Evolutionary conservation across 306 rosid species (phyloP).

Genomic region (Prunus fruticosa): DNA sequence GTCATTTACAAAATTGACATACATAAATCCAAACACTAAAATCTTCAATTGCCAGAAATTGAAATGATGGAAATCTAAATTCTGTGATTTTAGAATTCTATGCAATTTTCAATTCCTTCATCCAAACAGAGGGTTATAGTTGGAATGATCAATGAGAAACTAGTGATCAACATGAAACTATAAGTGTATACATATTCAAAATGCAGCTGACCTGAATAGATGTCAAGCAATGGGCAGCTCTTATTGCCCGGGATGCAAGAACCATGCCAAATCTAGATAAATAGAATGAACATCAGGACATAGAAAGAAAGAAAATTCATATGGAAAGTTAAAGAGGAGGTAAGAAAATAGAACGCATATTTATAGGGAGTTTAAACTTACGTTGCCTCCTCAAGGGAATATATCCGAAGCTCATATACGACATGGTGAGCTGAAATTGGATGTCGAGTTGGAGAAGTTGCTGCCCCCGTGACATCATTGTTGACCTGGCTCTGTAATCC

Average conservation of each 20-base stretch:
- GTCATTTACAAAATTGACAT: too few relatives aligned
- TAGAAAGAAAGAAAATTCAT: conserved; percentile 17
- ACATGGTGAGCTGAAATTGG: conserved; percentile 92
- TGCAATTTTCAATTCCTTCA: too few relatives aligned
- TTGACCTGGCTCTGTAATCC: conserved; percentile 64
- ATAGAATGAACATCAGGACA: conserved; percentile 18
- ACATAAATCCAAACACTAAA: too few relatives aligned
- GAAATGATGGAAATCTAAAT: too few relatives aligned
- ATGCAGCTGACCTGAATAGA: conserved; percentile 81
- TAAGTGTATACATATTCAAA: background rate
- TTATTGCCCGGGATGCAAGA: conserved; percentile 86
- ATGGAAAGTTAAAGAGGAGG: conserved; percentile 8
- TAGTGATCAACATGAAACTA: background rate
- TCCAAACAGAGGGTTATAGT: too few relatives aligned
- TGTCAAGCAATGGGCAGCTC: conserved; percentile 97
- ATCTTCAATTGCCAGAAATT: too few relatives aligned
- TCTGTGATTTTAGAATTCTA: too few relatives aligned
- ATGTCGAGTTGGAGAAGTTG: conserved; percentile 95
- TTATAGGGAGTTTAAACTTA: conserved; percentile 26
- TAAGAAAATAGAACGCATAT: conserved; percentile 2
- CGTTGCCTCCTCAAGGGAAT: conserved; percentile 96
- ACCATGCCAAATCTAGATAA: conserved; percentile 70
- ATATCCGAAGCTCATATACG: conserved; percentile 90
- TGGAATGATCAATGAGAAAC: background rate
- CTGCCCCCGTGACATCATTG: conserved; percentile 56